phyloP scores from a whole-genome alignment of 164 flowering plant species.

The Magnolia sinica region DNA sequence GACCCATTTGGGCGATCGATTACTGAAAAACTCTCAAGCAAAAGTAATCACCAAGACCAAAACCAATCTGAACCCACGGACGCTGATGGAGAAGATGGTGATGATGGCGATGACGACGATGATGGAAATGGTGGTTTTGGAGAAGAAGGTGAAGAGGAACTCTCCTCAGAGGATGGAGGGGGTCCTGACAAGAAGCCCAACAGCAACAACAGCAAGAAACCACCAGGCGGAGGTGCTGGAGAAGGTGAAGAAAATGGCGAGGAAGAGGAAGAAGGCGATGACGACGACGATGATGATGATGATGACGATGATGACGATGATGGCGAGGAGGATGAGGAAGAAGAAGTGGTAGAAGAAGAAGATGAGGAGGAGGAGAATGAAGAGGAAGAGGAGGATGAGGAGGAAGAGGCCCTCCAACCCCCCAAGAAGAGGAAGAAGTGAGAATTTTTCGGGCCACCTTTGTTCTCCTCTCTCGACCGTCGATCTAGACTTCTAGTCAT shows the following conservation, averaged over 20 bases:
- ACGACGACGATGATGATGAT: conserved; percentile 12
- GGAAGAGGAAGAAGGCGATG: conserved; percentile 14
- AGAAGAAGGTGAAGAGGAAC: conserved; percentile 35
- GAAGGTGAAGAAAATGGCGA: conserved; percentile 24
- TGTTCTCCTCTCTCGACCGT: not conserved
- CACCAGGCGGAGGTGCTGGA: conserved; percentile 24
- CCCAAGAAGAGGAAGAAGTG: conserved; percentile 66
- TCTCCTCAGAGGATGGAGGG: conserved; percentile 32
- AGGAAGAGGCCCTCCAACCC: conserved; percentile 53
- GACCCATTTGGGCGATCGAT: conserved; percentile 4
- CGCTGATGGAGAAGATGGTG: conserved; percentile 28
- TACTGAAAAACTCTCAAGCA: conserved; percentile 5
- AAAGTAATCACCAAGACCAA: conserved; percentile 13
- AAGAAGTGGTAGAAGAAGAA: conserved; percentile 26
- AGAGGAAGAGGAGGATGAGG: conserved; percentile 47
- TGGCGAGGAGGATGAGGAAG: conserved; percentile 27
- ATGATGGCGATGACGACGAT: conserved; percentile 13
- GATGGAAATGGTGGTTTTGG: conserved; percentile 30
- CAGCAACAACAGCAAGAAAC: conserved; percentile 21
- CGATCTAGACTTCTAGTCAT: not conserved
- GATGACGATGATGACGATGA: conserved; percentile 13
- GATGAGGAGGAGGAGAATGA: conserved; percentile 25
- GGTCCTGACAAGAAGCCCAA: conserved; percentile 24
- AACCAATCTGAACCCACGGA: conserved; percentile 13
- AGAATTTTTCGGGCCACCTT: not conserved